These are phyloP conservation scores for Phymatotrichopsis omnivora DNA, from an alignment of 2,329 filamentous ascomycete species.

Conservation along the genomic window DNA sequence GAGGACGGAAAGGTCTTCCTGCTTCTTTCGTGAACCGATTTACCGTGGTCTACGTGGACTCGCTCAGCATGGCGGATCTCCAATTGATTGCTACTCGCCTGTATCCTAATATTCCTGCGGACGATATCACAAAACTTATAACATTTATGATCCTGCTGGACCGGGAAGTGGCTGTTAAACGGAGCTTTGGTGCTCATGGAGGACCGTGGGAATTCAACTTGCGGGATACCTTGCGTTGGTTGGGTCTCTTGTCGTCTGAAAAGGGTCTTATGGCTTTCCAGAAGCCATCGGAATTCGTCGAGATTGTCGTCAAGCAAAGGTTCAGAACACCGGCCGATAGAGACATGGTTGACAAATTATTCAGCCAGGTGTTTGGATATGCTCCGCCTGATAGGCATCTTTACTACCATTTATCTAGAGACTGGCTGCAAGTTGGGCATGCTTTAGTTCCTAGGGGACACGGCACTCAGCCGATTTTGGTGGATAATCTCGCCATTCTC, in stretches of 20 bases:
- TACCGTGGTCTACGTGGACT: slow-evolving; percentile 92
- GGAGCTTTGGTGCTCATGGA: slow-evolving; percentile 46
- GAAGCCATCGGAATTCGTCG: slow-evolving; percentile 55
- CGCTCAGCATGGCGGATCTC: slow-evolving; percentile 72
- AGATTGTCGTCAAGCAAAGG: slow-evolving; percentile 74
- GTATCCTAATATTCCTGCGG: slow-evolving; percentile 53
- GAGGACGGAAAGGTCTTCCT: slow-evolving; percentile 86
- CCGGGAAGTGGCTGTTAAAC: slow-evolving; percentile 49
- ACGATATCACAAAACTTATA: slow-evolving; percentile 58
- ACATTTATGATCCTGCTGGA: slow-evolving; percentile 74
- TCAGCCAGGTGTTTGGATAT: slow-evolving; percentile 51
- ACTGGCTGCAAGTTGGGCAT: slow-evolving; percentile 67
- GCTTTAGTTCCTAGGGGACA: slow-evolving; percentile 55
- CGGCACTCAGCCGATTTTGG: slow-evolving; percentile 34
- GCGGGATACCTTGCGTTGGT: slow-evolving; percentile 52
- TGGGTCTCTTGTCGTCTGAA: slow-evolving; percentile 90
- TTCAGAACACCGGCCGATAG: slow-evolving; percentile 68
- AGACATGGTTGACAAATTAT: slow-evolving; percentile 53
- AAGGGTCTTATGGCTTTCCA: slow-evolving; percentile 37
- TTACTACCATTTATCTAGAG: slow-evolving; percentile 57
- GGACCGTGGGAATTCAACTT: slow-evolving; percentile 97
- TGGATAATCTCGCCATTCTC: slow-evolving; percentile 25
- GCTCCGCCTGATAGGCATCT: slow-evolving; percentile 51
- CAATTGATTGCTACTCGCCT: slow-evolving; percentile 68
- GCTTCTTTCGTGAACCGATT: slow-evolving; percentile 97